Conservation (phyloP, 2,329 filamentous ascomycete species). For the Neofusicoccum umdonicola region DNA sequence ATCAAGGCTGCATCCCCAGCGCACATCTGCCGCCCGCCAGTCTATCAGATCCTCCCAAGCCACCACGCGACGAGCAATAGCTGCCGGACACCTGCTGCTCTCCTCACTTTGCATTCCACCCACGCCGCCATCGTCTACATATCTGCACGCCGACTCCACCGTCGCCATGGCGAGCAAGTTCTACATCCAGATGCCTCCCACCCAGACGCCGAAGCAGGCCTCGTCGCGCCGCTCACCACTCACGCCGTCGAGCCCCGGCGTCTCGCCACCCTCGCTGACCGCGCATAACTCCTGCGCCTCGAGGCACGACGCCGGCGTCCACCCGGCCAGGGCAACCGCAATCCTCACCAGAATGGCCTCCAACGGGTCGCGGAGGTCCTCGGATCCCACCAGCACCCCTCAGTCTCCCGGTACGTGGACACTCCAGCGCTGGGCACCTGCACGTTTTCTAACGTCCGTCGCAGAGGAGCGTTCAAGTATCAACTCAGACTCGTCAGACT, state of each 20-base stretch:
- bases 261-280: conserved; percentile 45
- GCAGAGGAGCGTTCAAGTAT: conserved; percentile 30
- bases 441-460: conserved; percentile 6
- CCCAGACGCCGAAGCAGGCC: conserved; percentile 32
- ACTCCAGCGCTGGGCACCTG: background rate
- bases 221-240: conserved; percentile 43
- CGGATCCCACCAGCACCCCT: background rate
- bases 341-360: conserved; percentile 45
- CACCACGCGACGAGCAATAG: background rate
- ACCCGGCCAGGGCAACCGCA: conserved; percentile 40
- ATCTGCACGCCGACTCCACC: background rate
- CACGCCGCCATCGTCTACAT: background rate
- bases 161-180: conserved; percentile 34
- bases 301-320: conserved; percentile 41
- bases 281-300: conserved; percentile 39
- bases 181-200: conserved; percentile 39
- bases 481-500: conserved; percentile 38
- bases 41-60: conserved; percentile 15
- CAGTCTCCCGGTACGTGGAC: conserved; percentile 17
- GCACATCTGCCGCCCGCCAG: conserved; percentile 9
- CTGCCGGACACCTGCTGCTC: conserved; percentile 12
- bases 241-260: conserved; percentile 40
- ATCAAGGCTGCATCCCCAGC: conserved; percentile 18
- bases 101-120: conserved; percentile 16
- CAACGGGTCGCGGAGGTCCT: conserved; percentile 38